These are phyloP conservation scores for Kwoniella newhampshirensis DNA, from an alignment of 768 basidiomycete species.

Conservation along the genomic window DNA sequence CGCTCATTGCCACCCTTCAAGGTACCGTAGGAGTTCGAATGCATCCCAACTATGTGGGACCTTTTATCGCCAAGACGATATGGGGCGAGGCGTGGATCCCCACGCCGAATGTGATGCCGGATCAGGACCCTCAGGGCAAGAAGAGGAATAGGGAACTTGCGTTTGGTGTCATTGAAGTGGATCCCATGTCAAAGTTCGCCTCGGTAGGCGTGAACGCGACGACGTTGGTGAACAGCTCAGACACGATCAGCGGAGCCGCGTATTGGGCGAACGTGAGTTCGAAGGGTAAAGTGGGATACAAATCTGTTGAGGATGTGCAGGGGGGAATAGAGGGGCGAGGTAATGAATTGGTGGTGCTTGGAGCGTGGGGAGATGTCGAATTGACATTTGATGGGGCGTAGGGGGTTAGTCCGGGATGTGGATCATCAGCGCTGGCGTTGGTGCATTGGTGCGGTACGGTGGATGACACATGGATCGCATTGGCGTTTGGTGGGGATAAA, in stretches of 20 bases:
- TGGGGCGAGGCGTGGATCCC: conserved; percentile 39
- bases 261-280: conserved; percentile 18
- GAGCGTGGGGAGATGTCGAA: conserved; percentile 38
- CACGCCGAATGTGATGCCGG: conserved; percentile 8
- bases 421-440: too few relatives aligned
- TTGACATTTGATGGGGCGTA: conserved; percentile 35
- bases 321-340: conserved; percentile 10
- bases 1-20: conserved; percentile 28
- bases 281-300: conserved; percentile 2
- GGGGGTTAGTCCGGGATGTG: too few relatives aligned
- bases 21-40: conserved; percentile 41
- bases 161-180: conserved; percentile 23
- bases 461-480: too few relatives aligned
- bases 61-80: conserved; percentile 34
- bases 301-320: conserved; percentile 8
- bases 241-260: conserved; percentile 21
- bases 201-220: conserved; percentile 24
- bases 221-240: conserved; percentile 8
- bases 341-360: conserved; percentile 28
- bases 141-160: conserved; percentile 25
- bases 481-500: too few relatives aligned
- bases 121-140: conserved; percentile 31
- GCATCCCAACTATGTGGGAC: conserved; percentile 46
- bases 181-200: conserved; percentile 9
- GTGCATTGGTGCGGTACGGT: too few relatives aligned